phyloP scores from a whole-genome alignment of 192 early-diverging fungal species.

The Chytriomyces confervae region DNA sequence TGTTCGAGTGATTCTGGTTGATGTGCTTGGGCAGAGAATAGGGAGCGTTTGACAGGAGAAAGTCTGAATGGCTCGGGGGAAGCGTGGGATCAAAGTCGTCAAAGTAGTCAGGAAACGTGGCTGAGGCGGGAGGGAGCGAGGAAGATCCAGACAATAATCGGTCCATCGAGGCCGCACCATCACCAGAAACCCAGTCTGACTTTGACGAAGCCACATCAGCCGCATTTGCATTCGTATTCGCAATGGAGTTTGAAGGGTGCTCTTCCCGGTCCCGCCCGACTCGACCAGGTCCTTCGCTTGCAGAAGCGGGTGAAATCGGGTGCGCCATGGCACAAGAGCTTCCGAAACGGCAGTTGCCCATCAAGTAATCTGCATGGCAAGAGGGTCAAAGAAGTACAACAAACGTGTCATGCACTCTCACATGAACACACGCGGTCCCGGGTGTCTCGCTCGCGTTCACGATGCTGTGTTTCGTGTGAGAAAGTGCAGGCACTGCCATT shows the following conservation, averaged over 20 bases:
- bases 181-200: neutral
- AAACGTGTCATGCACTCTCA: neutral
- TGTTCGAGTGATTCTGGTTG: neutral
- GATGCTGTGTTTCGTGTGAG: neutral
- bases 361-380: conserved; percentile 26
- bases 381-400: neutral
- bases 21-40: too few relatives aligned
- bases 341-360: conserved; percentile 37
- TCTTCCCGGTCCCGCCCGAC: too few relatives aligned
- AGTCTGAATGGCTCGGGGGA: conserved; percentile 24
- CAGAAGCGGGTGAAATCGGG: too few relatives aligned
- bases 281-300: too few relatives aligned
- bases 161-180: neutral
- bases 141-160: neutral
- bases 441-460: neutral
- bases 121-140: neutral
- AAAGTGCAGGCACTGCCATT: conserved; percentile 16
- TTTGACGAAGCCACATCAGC: neutral
- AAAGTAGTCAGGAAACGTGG: conserved; percentile 1
- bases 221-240: neutral
- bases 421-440: conserved; percentile 9
- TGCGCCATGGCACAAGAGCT: conserved; percentile 18
- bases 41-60: conserved; percentile 7
- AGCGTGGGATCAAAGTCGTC: conserved; percentile 31
- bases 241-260: conserved; percentile 4